Conservation (phyloP, 306 rosid genomes). For the Potentilla sterilis region DNA sequence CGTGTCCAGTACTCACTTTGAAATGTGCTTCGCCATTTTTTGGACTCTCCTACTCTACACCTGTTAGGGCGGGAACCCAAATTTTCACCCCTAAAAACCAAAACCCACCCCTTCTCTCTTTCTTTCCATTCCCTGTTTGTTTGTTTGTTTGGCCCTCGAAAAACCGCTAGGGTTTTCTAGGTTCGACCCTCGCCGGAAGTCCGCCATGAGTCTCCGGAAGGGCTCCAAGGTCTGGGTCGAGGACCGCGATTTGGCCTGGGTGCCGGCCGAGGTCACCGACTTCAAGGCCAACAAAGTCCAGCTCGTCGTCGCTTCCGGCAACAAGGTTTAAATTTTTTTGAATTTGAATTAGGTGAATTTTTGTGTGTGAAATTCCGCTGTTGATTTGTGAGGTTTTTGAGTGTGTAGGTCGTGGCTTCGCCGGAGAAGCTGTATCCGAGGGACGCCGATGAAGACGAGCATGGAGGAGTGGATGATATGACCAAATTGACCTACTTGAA, state of each 20-base stretch:
- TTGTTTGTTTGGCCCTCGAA: constrained; percentile 48
- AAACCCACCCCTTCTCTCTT: constrained; percentile 26
- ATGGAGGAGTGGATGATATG: constrained; percentile 94
- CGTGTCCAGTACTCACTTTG: constrained; percentile 38
- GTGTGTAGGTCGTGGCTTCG: constrained; percentile 51
- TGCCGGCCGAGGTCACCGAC: constrained; percentile 64
- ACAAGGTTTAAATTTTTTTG: constrained; percentile 44
- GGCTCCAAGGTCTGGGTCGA: constrained; percentile 94
- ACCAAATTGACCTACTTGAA: constrained; percentile 84
- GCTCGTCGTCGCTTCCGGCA: constrained; percentile 53
- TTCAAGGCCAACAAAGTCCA: constrained; percentile 41
- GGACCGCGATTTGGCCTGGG: constrained; percentile 70
- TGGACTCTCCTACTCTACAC: constrained; percentile 35
- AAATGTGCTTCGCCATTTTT: constrained; percentile 35
- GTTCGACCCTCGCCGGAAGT: constrained; percentile 9
- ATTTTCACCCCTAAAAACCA: constrained; percentile 34
- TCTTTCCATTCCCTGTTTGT: no score
- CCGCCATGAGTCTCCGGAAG: constrained; percentile 58
- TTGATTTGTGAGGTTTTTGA: constrained; percentile 24
- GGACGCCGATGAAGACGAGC: constrained; percentile 95
- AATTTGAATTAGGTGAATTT: no score
- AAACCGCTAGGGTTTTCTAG: constrained; percentile 15
- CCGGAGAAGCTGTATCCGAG: constrained; percentile 64
- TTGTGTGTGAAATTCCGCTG: not conserved
- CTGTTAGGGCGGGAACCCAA: constrained; percentile 83